Base-by-base conservation (phyloP, 768 basidiomycete species). In the Pleurotus eryngii region DNA sequence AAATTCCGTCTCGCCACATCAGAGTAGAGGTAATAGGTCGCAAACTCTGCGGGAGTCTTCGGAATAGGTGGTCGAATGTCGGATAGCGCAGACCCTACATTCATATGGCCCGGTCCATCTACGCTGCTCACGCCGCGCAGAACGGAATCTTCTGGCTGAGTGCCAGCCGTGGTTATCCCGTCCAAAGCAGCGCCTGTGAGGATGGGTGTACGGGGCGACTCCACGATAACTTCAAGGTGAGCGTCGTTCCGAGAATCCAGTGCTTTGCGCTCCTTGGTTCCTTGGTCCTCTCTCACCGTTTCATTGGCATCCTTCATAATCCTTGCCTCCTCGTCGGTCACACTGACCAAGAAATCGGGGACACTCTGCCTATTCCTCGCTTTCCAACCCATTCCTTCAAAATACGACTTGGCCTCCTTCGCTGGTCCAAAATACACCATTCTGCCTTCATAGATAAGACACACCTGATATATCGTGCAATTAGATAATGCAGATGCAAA, bases 311-410 rank as follows among this genome's bases (percentile, higher is more conserved):
- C 8, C 8, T 35, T 35, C 8, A 9, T 35, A 11, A 54, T 24
- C 39, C 51, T 40, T 17, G 43, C 55, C 17, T 56, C 26, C 79
- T 67, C 2, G 83, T 84, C 55, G 73, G 69, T 35, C 69, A 64
- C 83, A 65, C 72, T 60, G n/a, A 85, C 84, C 17, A 87, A 70
- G 66, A 84, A 87, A 64, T 86, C 85, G 6, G 84, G 80, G 0
- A 82, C 82, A 1, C 84, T 86, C 66, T 87, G 85, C 38, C 85
- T 74, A 57, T 81, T 77, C 3, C 78, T 76, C 7, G 83, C 82
- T 45, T 72, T 68, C 61, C 82, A 84, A 4, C 85, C 83, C 77
- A 89, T 80, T 59, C 84, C 78, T 57, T 86, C 76, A 72, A 94
- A 91, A 71, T 92, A 92, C 59, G 82, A 74, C 17, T 83, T 74